Evolutionary conservation across 495 filamentous ascomycete species (phyloP).

Genomic region (Aspergillus saccharolyticus): DNA sequence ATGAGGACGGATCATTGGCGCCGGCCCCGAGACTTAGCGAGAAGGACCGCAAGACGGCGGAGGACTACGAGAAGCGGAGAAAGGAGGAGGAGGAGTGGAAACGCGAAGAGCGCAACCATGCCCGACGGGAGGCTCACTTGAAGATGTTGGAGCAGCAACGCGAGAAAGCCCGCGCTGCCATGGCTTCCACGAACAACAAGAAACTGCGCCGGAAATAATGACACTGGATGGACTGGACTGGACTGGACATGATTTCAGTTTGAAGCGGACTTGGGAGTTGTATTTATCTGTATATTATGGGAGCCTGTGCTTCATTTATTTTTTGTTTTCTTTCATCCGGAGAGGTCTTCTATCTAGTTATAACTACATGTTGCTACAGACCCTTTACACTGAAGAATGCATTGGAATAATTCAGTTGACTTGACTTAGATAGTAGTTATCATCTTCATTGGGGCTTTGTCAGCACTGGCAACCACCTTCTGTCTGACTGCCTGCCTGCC

Average conservation of each 20-base stretch:
- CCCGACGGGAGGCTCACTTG: constrained; percentile 19
- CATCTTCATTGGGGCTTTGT: too few relatives aligned
- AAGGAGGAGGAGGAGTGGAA: constrained; percentile 26
- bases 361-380: too few relatives aligned
- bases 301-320: neutral
- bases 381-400: neutral
- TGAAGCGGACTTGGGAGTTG: constrained; percentile 1
- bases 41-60: constrained; percentile 24
- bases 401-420: neutral
- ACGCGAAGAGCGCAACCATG: constrained; percentile 26
- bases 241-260: constrained; percentile 4
- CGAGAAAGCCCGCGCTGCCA: constrained; percentile 15
- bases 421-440: too few relatives aligned
- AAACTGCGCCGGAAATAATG: constrained; percentile 5
- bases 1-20: constrained; percentile 22
- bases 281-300: constrained; percentile 7
- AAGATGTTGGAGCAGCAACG: constrained; percentile 15
- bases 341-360: too few relatives aligned
- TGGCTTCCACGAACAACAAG: constrained; percentile 2
- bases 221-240: too few relatives aligned
- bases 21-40: constrained; percentile 24
- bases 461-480: too few relatives aligned
- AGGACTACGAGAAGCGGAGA: constrained; percentile 22
- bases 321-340: neutral
- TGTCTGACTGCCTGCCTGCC: too few relatives aligned